Conservation (phyloP, 1,139 yeast genomes). For the Geotrichum histeridarum region DNA sequence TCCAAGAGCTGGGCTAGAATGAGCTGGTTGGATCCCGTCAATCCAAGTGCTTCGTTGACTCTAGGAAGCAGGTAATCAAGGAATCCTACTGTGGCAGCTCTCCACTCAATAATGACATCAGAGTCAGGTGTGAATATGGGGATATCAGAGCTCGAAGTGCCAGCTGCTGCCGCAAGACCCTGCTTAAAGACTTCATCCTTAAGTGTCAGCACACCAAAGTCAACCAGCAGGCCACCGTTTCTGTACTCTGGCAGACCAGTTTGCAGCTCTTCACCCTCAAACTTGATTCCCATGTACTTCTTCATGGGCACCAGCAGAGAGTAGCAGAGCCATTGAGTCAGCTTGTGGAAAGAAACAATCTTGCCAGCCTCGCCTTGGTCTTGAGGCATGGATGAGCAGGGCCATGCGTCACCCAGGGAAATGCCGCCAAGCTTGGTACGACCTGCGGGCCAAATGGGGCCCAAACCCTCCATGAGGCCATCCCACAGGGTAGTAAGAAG, state of each 20-base stretch:
- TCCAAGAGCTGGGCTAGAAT: constrained; percentile 53
- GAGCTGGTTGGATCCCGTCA: constrained; percentile 35
- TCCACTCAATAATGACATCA: constrained; percentile 61
- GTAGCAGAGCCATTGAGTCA: constrained; percentile 60
- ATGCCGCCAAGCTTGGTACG: constrained; percentile 46
- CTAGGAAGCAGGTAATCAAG: constrained; percentile 47
- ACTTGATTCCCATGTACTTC: constrained; percentile 40
- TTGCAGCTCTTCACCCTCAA: constrained; percentile 44
- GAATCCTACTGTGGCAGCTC: constrained; percentile 53
- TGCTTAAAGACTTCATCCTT: constrained; percentile 37
- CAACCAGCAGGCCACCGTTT: constrained; percentile 57
- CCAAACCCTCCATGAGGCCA: constrained; percentile 48
- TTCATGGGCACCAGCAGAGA: constrained; percentile 51
- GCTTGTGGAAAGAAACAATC: constrained; percentile 55
- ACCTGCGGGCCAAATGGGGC: constrained; percentile 57
- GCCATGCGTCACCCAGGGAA: constrained; percentile 58
- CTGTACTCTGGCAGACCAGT: constrained; percentile 63
- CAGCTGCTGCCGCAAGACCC: constrained; percentile 21
- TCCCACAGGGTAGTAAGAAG: constrained; percentile 48
- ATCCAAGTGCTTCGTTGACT: constrained; percentile 42
- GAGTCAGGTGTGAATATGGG: constrained; percentile 51
- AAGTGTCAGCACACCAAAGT: constrained; percentile 46
- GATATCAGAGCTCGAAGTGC: constrained; percentile 32
- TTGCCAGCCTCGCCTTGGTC: constrained; percentile 32
- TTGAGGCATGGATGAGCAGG: constrained; percentile 36